Base-by-base conservation (phyloP, 345 rosid species). In the Geranium brycei region DNA sequence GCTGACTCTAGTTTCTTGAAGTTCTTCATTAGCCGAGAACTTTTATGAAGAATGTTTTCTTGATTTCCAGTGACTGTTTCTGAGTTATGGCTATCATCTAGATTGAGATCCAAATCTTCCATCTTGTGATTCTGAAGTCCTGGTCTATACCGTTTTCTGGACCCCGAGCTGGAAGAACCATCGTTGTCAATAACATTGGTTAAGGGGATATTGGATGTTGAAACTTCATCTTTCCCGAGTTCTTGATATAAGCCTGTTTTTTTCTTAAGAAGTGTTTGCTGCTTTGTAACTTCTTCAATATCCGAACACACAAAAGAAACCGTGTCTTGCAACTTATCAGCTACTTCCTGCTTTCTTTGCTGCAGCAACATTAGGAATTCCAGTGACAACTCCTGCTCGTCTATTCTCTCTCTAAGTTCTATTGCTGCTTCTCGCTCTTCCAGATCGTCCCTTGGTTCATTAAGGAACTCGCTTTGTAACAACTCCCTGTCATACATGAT, bases 341-440 rank as follows among this genome's bases (percentile, higher is more conserved):
- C 86, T 63, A 86, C 72, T 75, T 90, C 99, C 32, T 81, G 87
- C 69, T 93, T 90, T 68, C 79, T 83, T 67, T 75, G 91, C 74
- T 90, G 89, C 53, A 82, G 69, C 67, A 88, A 60, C 73, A 81
- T 63, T 65, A 93, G 92, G 82, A 90, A 93, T 62, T 90, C 99
- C n/a, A 93, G 81, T 75, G 90, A 73, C 67, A 83, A 75, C 75
- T 90, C 99, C 23, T 90, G 82, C 75, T 93, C 96, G 62, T 88
- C 96, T 63, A 88, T 85, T 77, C 60, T 82, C 72, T 88, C 95
- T 73, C 81, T 73, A 15, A 93, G 85, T 73, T 86, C 75, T 67
- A 85, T 72, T 19, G 96, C 95, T 3, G 91, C 91, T 85, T 93
- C 95, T 59, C 87, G 95, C 64, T 83, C 97, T 80, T 82, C 95